Percentiles rank a stretch among this genome's conserved stretches.
Evolutionary conservation across 495 filamentous ascomycete species (phyloP).

Genomic region (Xylaria sp.): DNA sequence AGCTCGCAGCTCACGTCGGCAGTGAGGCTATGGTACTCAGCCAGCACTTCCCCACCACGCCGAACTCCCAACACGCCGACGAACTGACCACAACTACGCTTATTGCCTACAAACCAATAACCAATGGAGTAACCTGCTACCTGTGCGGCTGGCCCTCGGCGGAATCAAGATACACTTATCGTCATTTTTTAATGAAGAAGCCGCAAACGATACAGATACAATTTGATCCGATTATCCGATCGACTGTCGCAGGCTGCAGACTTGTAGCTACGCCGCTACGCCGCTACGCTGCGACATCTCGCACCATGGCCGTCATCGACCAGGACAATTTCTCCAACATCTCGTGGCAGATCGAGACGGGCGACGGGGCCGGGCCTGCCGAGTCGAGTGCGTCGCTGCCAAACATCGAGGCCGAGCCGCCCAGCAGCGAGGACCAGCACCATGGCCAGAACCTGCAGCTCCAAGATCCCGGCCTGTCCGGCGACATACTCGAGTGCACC

Average conservation of each 20-base stretch:
- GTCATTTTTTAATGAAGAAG: neutral
- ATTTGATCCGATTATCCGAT: neutral
- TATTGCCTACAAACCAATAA: no score
- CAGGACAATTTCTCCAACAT: conserved; percentile 60
- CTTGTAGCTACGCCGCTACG: neutral
- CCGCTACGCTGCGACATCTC: conserved; percentile 2
- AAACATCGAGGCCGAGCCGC: conserved; percentile 40
- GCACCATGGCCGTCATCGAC: conserved; percentile 53
- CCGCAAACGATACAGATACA: neutral
- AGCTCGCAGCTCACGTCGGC: conserved; percentile 1
- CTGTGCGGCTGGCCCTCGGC: neutral
- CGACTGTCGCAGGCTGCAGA: conserved; percentile 8
- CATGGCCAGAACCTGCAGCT: conserved; percentile 40
- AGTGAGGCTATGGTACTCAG: conserved; percentile 7
- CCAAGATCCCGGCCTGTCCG: conserved; percentile 72
- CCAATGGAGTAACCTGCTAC: conserved; percentile 10
- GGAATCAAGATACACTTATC: neutral
- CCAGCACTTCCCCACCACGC: conserved; percentile 15
- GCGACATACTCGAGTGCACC: conserved; percentile 81
- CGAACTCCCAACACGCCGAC: neutral
- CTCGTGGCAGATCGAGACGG: conserved; percentile 54
- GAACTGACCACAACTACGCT: conserved; percentile 2
- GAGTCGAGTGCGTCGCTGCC: conserved; percentile 32
- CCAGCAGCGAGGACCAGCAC: conserved; percentile 36
- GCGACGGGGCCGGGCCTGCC: conserved; percentile 32